Percentiles rank a stretch among this genome's conserved stretches.
Conservation (phyloP, 306 rosid genomes). For the Aeschynomene evenia region DNA sequence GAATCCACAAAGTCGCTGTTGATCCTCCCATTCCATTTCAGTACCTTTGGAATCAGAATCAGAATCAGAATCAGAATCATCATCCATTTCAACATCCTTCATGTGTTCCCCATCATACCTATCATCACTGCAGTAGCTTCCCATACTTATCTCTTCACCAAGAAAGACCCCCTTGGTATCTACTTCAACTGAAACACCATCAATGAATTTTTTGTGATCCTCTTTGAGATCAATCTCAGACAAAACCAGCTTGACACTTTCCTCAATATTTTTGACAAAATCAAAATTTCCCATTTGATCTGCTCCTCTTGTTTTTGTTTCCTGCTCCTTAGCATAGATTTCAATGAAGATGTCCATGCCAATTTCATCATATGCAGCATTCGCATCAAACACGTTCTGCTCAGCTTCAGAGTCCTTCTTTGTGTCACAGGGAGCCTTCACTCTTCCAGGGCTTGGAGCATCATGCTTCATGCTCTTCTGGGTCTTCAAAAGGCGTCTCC, state of each 20-base stretch:
- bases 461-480: slow-evolving; percentile 47
- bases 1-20: slow-evolving; percentile 28
- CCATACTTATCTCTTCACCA: slow-evolving; percentile 41
- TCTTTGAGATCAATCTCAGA: slow-evolving; percentile 42
- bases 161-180: slow-evolving; percentile 7
- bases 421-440: neutral
- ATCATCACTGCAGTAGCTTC: slow-evolving; percentile 40
- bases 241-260: slow-evolving; percentile 6
- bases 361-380: slow-evolving; percentile 27
- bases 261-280: slow-evolving; percentile 18
- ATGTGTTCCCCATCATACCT: slow-evolving; percentile 17
- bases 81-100: slow-evolving; percentile 32
- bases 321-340: slow-evolving; percentile 47
- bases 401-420: neutral
- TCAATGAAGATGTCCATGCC: slow-evolving; percentile 56
- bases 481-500: slow-evolving; percentile 62
- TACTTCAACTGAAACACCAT: slow-evolving; percentile 22
- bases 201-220: slow-evolving; percentile 16
- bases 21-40: slow-evolving; percentile 62
- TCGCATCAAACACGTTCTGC: slow-evolving; percentile 1
- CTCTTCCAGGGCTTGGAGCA: neutral
- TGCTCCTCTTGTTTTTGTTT: slow-evolving; percentile 5
- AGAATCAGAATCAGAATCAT: too few species aligned
- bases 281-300: slow-evolving; percentile 6
- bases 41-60: slow-evolving; percentile 38